Conservation (phyloP, 2,329 filamentous ascomycete species). For the Aureobasidium pullulans region DNA sequence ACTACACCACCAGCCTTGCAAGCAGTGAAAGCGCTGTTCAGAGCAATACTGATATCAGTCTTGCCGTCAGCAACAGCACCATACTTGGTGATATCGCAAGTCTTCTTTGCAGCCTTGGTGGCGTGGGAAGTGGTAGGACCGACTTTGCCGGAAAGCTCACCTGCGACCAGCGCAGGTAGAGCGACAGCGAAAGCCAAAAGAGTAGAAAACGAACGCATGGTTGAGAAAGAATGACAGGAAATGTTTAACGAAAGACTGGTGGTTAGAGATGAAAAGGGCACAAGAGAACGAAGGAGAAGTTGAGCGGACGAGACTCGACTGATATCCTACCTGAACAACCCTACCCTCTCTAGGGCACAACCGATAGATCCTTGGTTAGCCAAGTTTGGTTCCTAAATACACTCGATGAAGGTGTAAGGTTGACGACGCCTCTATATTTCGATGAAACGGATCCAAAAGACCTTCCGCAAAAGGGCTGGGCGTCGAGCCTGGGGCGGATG, state of each 20-base stretch:
- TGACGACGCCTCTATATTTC: neutral
- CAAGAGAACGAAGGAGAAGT: neutral
- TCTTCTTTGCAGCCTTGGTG: constrained; percentile 41
- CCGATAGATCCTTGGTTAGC: neutral
- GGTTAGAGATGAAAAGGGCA: neutral
- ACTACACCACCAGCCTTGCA: constrained; percentile 46
- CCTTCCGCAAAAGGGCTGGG: neutral
- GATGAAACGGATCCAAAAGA: neutral
- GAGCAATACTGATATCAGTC: constrained; percentile 45
- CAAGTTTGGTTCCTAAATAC: neutral
- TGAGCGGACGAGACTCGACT: neutral
- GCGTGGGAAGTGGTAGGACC: constrained; percentile 38
- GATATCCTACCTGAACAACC: neutral
- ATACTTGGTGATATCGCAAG: constrained; percentile 47
- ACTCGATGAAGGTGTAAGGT: neutral
- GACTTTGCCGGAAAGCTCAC: constrained; percentile 34
- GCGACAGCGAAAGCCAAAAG: constrained; percentile 19
- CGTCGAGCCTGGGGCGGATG: neutral
- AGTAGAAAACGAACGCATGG: constrained; percentile 9
- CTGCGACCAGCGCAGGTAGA: constrained; percentile 24
- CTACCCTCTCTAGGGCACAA: neutral
- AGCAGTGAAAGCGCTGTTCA: constrained; percentile 42
- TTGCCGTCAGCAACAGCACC: constrained; percentile 44
- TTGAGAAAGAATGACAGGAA: neutral
- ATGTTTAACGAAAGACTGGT: neutral